Percentiles rank a stretch among this genome's conserved stretches.
phyloP scores from a whole-genome alignment of 306 rosid species.

The Ammopiptanthus mongolicus region DNA sequence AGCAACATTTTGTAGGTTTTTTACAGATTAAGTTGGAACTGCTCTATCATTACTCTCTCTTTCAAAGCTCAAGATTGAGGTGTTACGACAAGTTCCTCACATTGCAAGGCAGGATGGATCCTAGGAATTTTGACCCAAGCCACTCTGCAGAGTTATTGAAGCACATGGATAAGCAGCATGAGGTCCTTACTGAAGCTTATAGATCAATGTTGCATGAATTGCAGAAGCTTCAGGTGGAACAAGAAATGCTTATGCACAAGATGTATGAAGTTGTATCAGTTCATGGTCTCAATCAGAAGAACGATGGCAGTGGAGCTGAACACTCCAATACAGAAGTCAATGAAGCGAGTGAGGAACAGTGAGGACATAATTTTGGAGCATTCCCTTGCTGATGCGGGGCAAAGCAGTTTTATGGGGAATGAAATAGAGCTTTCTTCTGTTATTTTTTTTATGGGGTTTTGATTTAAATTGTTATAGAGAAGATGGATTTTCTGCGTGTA shows the following conservation, averaged over 20 bases:
- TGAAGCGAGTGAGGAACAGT: background rate
- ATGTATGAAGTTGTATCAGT: constrained; percentile 19
- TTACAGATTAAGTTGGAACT: no score
- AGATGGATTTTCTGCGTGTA: no score
- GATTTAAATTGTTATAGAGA: no score
- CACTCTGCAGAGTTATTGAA: constrained; percentile 20
- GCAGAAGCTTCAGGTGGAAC: constrained; percentile 34
- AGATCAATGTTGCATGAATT: constrained; percentile 18
- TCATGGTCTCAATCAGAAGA: constrained; percentile 6
- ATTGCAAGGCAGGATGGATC: constrained; percentile 18
- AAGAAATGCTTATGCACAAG: constrained; percentile 34
- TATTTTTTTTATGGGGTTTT: no score
- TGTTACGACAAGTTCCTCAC: no score
- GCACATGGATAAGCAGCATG: constrained; percentile 28
- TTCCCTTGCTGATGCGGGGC: background rate
- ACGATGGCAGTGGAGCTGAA: background rate
- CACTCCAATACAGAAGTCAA: background rate
- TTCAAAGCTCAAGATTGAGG: no score
- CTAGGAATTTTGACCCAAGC: constrained; percentile 2
- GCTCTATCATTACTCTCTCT: no score
- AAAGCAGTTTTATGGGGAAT: no score
- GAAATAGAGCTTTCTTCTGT: no score
- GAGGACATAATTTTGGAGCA: background rate
- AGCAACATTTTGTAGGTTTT: no score
- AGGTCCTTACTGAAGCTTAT: constrained; percentile 16